Conservation (phyloP, 2,329 filamentous ascomycete genomes). For the Dactylellina cionopaga region DNA sequence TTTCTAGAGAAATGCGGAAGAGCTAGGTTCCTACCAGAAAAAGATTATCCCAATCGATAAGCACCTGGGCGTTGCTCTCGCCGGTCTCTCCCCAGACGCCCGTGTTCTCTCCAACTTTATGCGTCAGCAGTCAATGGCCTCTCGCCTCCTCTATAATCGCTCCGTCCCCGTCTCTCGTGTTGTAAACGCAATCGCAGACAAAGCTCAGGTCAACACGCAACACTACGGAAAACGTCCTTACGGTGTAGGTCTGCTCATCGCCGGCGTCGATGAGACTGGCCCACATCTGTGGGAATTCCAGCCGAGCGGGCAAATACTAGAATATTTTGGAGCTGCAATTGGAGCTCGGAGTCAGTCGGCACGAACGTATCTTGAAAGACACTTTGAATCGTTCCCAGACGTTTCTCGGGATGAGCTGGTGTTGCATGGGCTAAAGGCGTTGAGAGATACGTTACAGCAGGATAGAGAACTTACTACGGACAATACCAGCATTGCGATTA, state of each 20-base stretch:
- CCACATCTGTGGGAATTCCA: constrained; percentile 99
- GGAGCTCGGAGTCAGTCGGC: constrained; percentile 97
- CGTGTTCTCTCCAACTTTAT: constrained; percentile 99
- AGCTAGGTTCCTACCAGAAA: constrained; percentile 99
- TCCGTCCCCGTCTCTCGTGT: constrained; percentile 89
- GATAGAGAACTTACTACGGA: constrained; percentile 97
- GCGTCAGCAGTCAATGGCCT: constrained; percentile 97
- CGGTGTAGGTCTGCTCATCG: constrained; percentile 90
- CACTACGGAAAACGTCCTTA: constrained; percentile 96
- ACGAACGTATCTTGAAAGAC: constrained; percentile 92
- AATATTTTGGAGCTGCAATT: constrained; percentile 96
- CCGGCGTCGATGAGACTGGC: constrained; percentile 90
- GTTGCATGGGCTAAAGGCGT: constrained; percentile 84
- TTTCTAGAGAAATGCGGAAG: constrained; percentile 91
- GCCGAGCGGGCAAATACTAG: constrained; percentile 92
- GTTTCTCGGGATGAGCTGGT: constrained; percentile 85
- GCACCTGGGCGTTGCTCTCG: constrained; percentile 93
- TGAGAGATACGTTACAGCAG: constrained; percentile 95
- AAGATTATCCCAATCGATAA: constrained; percentile 97
- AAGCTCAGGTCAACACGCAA: constrained; percentile 97
- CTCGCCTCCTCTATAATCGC: constrained; percentile 94
- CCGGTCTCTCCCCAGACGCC: constrained; percentile 94
- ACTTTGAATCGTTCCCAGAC: constrained; percentile 82
- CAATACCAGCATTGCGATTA: constrained; percentile 91
- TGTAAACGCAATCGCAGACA: constrained; percentile 90